A percentile compares a stretch with the other conserved stretches of the same genome.
These are phyloP conservation scores for Leccinum pseudoinsigne DNA, from an alignment of 1,284 basidiomycete genomes.

Conservation along the genomic window DNA sequence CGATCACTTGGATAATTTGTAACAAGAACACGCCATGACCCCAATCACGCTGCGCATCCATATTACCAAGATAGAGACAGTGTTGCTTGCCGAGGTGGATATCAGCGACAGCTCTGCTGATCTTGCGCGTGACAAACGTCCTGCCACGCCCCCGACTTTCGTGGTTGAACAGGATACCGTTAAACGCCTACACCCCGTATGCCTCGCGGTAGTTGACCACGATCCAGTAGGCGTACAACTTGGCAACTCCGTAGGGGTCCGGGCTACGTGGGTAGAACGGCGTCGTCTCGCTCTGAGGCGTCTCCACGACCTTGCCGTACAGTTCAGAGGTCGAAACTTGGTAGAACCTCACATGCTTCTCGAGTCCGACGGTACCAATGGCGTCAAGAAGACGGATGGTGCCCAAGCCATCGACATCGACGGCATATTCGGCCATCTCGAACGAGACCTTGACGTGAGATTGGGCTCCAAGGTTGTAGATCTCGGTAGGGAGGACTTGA, in stretches of 20 bases:
- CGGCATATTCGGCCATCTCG: slow-evolving; percentile 96
- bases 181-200: slow-evolving; percentile 90
- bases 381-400: slow-evolving; percentile 91
- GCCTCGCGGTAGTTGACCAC: slow-evolving; percentile 91
- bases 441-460: slow-evolving; percentile 97
- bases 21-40: slow-evolving; percentile 69
- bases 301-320: slow-evolving; percentile 91
- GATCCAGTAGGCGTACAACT: slow-evolving; percentile 89
- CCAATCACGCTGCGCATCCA: slow-evolving; percentile 93
- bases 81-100: slow-evolving; percentile 83
- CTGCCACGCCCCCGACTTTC: slow-evolving; percentile 89
- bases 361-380: slow-evolving; percentile 87
- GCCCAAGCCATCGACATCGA: slow-evolving; percentile 89
- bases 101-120: slow-evolving; percentile 86
- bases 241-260: slow-evolving; percentile 85
- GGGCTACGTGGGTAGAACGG: slow-evolving; percentile 88
- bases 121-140: slow-evolving; percentile 94
- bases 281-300: slow-evolving; percentile 88
- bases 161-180: slow-evolving; percentile 92
- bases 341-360: slow-evolving; percentile 86
- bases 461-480: slow-evolving; percentile 96
- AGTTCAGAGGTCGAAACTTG: slow-evolving; percentile 94
- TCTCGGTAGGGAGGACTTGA: slow-evolving; percentile 87
- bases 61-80: slow-evolving; percentile 87
- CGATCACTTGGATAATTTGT: not conserved